These are phyloP conservation scores for Acmispon strigosus DNA, from an alignment of 306 rosid species.

Conservation along the genomic window DNA sequence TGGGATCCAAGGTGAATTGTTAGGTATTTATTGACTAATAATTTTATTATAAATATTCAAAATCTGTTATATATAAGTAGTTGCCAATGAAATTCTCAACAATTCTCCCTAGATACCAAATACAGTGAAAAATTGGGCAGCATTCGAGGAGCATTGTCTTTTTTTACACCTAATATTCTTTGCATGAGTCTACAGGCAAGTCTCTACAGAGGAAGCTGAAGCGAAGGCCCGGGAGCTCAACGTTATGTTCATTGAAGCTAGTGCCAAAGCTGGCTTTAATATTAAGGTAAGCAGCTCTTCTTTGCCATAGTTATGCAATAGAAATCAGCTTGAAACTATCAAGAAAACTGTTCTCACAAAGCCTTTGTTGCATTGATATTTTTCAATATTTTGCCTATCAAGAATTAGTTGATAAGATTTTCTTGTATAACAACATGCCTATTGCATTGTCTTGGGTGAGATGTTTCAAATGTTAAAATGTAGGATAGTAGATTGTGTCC, in stretches of 20 bases:
- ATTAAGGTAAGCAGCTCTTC: constrained; percentile 51
- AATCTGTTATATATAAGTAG: background rate
- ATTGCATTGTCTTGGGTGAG: constrained; percentile 5
- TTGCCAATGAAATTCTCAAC: background rate
- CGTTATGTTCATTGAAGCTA: constrained; percentile 85
- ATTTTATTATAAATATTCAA: background rate
- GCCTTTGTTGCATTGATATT: background rate
- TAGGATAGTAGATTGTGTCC: background rate
- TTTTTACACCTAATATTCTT: constrained; percentile 22
- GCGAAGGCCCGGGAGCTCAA: constrained; percentile 69
- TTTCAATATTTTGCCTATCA: background rate
- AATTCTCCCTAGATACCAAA: background rate
- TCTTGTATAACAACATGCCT: background rate
- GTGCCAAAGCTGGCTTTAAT: constrained; percentile 92
- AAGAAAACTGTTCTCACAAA: background rate
- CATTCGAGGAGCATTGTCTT: background rate
- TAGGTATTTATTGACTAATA: background rate
- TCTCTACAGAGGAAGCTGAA: constrained; percentile 88
- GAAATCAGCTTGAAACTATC: background rate
- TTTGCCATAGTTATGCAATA: background rate
- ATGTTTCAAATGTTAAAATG: constrained; percentile 13
- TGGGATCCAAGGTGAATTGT: background rate
- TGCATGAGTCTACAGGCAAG: constrained; percentile 51
- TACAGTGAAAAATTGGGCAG: background rate
- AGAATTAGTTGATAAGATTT: background rate